Base-by-base conservation (phyloP, 2,329 filamentous ascomycete species). In the Cladophialophora exuberans region DNA sequence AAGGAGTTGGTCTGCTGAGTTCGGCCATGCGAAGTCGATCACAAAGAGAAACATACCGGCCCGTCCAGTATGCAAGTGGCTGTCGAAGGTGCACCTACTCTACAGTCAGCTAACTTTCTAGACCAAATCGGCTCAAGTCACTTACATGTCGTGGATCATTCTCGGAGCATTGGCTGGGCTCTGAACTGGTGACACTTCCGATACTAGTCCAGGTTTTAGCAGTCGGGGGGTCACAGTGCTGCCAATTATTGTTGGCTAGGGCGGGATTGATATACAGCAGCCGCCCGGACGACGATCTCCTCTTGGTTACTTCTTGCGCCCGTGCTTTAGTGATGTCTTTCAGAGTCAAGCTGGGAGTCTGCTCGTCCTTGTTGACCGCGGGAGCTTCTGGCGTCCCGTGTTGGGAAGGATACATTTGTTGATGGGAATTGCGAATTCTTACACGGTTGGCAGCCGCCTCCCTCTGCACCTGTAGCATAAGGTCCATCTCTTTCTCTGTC, bases 21-120 rank as follows among this genome's bases (percentile, higher is more conserved):
- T 59, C 53, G 26, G 52, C 26, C 31, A 39, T 57, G 28, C 49
- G 45, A 20, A 61, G 26, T 17, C 54, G 58, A 31, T 63, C 62
- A 44, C 56, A 56, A 2, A 62, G 20, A 6, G 56, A 47, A 31
- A 60, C 33, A 55, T 60, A 63, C 17, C 62, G 62, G 15, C 60
- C 62, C 7, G 52, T 26, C 62, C 62, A 64, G 39, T 64, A 64
- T 20, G 45, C 28, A 5, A 11, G 10, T 9, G 30, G 48, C 38
- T 63, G 50, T 15, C 46, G 53, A 18, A 38, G 20, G 46, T 52
- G 48, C 10, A 64, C 62, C 62, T 64, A 31, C 23, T 18, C 20
- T 13, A 15, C 10, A 9, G 46, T 61, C 26, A 61, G 55, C 20
- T n/a, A n/a, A n/a, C n/a, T n/a, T n/a, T 17, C 13, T 9, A 15